Conservation (phyloP, 768 basidiomycete genomes). For the Leccinum olivaceopallidum region DNA sequence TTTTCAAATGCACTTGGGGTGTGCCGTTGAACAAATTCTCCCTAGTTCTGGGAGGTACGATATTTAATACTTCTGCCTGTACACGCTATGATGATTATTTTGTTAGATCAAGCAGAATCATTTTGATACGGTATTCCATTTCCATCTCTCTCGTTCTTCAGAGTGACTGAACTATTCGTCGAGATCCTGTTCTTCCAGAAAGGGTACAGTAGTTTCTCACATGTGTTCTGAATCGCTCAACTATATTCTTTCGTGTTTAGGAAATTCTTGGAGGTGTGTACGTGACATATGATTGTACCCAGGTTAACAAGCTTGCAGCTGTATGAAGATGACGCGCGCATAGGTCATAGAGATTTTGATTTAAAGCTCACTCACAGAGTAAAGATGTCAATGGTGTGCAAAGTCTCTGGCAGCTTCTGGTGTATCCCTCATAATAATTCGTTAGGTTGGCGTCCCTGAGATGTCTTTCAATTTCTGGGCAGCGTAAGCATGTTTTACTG, state of each 20-base stretch:
- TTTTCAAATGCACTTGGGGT: neutral
- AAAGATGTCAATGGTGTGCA: constrained; percentile 95
- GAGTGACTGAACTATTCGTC: constrained; percentile 11
- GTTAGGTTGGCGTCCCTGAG: constrained; percentile 92
- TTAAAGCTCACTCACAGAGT: constrained; percentile 89
- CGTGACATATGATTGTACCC: neutral
- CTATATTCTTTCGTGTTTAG: constrained; percentile 38
- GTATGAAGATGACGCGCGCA: constrained; percentile 95
- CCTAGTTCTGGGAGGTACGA: constrained; percentile 74
- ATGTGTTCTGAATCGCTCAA: constrained; percentile 1
- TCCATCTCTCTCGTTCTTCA: constrained; percentile 11
- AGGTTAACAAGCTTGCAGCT: constrained; percentile 38
- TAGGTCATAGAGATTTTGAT: constrained; percentile 94
- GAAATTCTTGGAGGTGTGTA: constrained; percentile 74
- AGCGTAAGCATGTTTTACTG: constrained; percentile 51
- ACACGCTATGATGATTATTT: constrained; percentile 7
- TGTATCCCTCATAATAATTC: neutral
- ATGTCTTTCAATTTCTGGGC: constrained; percentile 92
- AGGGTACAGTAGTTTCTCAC: constrained; percentile 54
- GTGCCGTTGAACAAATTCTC: constrained; percentile 1
- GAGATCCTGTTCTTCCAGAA: constrained; percentile 97
- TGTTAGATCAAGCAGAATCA: constrained; percentile 94
- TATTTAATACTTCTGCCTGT: neutral
- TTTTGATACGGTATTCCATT: constrained; percentile 75
- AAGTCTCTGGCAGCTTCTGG: neutral